Evolutionary conservation across 1,139 yeast species (phyloP).

Genomic region (Yamadazyma mexicana): DNA sequence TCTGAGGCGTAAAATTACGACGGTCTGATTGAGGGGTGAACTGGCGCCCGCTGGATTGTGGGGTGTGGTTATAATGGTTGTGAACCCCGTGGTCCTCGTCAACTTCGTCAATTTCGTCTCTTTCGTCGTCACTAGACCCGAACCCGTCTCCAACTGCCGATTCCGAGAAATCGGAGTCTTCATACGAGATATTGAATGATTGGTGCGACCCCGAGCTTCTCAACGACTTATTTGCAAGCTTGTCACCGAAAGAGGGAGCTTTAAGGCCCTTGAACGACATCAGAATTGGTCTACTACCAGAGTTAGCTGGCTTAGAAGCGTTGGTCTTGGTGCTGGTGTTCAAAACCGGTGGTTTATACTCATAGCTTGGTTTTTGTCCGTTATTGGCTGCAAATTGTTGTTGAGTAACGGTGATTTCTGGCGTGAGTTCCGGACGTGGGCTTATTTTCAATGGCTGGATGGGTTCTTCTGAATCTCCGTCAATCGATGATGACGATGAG

Average conservation of each 20-base stretch:
- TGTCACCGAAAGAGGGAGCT: slow-evolving; percentile 54
- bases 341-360: slow-evolving; percentile 1
- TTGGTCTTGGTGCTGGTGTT: slow-evolving; percentile 2
- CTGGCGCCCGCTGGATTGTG: background rate
- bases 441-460: slow-evolving; percentile 16
- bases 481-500: slow-evolving; percentile 16
- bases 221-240: slow-evolving; percentile 28
- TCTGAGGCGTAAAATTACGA: no score
- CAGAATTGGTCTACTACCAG: slow-evolving; percentile 68
- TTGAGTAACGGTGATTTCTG: slow-evolving; percentile 16
- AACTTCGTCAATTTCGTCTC: slow-evolving; percentile 14
- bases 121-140: slow-evolving; percentile 30
- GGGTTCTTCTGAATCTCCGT: slow-evolving; percentile 16
- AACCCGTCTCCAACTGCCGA: slow-evolving; percentile 33
- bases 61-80: background rate
- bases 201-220: slow-evolving; percentile 44
- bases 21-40: no score
- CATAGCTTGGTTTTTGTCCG: background rate
- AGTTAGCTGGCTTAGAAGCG: no score
- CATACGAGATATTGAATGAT: slow-evolving; percentile 42
- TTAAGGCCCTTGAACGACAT: slow-evolving; percentile 67
- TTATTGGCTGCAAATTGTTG: slow-evolving; percentile 9
- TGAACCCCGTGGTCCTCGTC: slow-evolving; percentile 2
- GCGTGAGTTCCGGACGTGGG: slow-evolving; percentile 8
- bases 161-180: slow-evolving; percentile 25